Percentiles rank a stretch among this genome's conserved stretches.
Conservation (phyloP, 345 rosid genomes). For the Mallotus nudiflorus region DNA sequence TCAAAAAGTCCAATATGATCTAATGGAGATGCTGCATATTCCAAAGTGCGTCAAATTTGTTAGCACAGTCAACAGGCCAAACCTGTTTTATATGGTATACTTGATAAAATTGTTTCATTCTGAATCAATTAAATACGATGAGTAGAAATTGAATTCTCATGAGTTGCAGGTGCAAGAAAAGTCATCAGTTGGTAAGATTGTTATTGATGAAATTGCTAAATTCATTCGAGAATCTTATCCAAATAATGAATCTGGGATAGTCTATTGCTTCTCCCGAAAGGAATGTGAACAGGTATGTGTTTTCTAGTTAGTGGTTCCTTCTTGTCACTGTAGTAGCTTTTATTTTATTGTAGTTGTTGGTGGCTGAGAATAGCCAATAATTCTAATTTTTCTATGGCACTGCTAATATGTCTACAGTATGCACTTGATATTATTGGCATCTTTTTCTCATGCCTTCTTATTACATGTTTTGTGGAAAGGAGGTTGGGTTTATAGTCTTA, state of each 20-base stretch:
- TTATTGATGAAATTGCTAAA: conserved; percentile 83
- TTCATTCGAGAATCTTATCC: conserved; percentile 76
- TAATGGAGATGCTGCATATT: conserved; percentile 83
- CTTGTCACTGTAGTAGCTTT: conserved; percentile 11
- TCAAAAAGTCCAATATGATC: conserved; percentile 81
- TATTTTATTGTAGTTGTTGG: background rate
- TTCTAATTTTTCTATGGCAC: background rate
- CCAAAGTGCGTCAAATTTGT: conserved; percentile 79
- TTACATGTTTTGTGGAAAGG: background rate
- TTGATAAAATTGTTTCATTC: conserved; percentile 16
- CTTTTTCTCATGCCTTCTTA: background rate
- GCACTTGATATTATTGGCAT: background rate
- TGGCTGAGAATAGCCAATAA: background rate
- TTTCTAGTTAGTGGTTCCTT: conserved; percentile 10
- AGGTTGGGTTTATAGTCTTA: background rate
- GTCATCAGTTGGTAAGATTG: conserved; percentile 74
- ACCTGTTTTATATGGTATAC: conserved; percentile 83
- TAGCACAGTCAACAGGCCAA: conserved; percentile 95
- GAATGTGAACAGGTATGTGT: conserved; percentile 90
- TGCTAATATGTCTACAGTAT: background rate
- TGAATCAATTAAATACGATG: no score
- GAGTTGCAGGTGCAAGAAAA: conserved; percentile 77
- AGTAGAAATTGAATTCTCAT: conserved; percentile 8
- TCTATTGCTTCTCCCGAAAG: conserved; percentile 93
- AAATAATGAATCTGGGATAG: conserved; percentile 89